Evolutionary conservation across 176 grass and related monocot species (phyloP), one percentile per base, ranked within the genome.

Genomic region (Cenchrus fungigraminus): DNA sequence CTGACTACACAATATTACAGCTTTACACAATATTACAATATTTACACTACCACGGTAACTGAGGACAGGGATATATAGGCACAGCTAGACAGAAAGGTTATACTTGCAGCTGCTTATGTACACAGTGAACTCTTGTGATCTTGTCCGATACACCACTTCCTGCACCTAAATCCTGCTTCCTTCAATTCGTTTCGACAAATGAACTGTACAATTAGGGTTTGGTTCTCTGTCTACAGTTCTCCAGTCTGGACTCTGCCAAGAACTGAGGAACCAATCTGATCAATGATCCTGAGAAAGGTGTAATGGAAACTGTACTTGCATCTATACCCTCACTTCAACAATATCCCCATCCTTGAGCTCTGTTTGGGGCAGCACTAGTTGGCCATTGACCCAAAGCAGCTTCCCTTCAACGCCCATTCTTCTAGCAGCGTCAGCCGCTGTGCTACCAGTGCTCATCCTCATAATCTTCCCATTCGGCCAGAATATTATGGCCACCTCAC

Each of bases 301-400:
- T 76, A 68, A 32, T 79, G 63, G 63, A 64, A 62, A 49, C 9
- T 61, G 55, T n/a, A 32, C 19, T 50, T 62, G 58, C 11, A 51
- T 51, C 49, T 91, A 96, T 15, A 82, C 60, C 83, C 93, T 96
- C 69, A 99, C 97, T 94, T 99, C 97, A 32, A 99, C 90, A 86
- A 96, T 99, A 84, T 99, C 97, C 13, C 97, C 93, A 89, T 94
- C 97, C 76, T 95, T 99, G 66, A 99, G 93, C 78, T 91, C 74
- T 2, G 97, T 99, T 63, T 94, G 91, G 4, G 97, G 97, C 15
- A 87, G 73, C 34, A 95, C 90, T n/a, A 99, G 81, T 73, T 94
- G 97, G 46, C 93, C 91, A 84, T 99, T 96, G 17, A 94, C 91
- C 91, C 90, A 74, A 37, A 99, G 84, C 64, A 94, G 79, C 85